Conservation (phyloP, 306 rosid species). For the Mucuna pruriens region DNA sequence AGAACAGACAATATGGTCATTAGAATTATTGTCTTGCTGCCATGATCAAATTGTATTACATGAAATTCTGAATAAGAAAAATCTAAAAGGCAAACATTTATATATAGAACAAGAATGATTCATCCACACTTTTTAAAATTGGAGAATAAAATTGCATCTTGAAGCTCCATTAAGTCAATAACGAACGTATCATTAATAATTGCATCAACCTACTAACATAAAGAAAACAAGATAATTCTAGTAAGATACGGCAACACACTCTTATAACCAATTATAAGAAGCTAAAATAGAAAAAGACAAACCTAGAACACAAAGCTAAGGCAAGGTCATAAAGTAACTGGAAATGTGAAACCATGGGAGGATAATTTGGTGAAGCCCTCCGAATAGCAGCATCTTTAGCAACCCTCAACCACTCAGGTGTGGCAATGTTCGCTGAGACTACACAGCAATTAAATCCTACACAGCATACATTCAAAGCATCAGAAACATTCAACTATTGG, state of each 20-base stretch:
- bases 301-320: conserved; percentile 74
- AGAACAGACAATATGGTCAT: not conserved
- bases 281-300: conserved; percentile 33
- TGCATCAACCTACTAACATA: not conserved
- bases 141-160: not conserved
- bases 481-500: conserved; percentile 27
- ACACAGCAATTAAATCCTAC: conserved; percentile 78
- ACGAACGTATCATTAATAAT: not conserved
- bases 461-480: conserved; percentile 9
- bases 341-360: conserved; percentile 88
- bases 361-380: conserved; percentile 82
- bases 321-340: conserved; percentile 86
- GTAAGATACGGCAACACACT: too few relatives aligned
- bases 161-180: not conserved
- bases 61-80: too few relatives aligned
- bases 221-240: not conserved
- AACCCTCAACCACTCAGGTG: conserved; percentile 84
- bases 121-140: not conserved
- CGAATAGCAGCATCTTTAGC: conserved; percentile 87
- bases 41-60: too few relatives aligned
- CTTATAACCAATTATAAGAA: too few relatives aligned
- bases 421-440: conserved; percentile 85
- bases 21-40: not conserved
- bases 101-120: too few relatives aligned
- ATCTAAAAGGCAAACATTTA: too few relatives aligned